Conservation (phyloP, 352 stramenopile species). For the Thraustochytrium striatum region DNA sequence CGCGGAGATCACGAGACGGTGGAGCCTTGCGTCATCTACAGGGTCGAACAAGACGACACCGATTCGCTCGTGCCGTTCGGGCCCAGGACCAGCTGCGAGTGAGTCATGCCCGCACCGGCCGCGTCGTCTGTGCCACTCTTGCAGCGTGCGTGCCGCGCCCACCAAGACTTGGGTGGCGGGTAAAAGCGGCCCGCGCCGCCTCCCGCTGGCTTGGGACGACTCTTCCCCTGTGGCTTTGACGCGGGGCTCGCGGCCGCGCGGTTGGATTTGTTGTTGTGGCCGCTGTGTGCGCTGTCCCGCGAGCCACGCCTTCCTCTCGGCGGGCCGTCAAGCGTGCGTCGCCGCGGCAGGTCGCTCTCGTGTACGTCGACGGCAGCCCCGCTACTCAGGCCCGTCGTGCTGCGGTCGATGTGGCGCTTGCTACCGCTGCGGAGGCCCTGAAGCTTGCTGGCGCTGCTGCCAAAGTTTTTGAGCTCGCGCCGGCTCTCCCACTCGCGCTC, state of each 20-base stretch:
- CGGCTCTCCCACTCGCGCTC: not conserved
- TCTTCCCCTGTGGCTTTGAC: not conserved
- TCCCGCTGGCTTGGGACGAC: not conserved
- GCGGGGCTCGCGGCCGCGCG: not conserved
- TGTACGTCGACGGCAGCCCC: not conserved
- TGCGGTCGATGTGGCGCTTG: not conserved
- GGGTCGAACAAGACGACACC: constrained; percentile 27
- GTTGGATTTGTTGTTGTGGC: not conserved
- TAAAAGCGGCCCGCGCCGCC: not conserved
- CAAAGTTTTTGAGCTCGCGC: too few relatives aligned
- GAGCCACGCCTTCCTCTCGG: too few relatives aligned
- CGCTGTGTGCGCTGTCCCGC: not conserved
- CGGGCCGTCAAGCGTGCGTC: not conserved
- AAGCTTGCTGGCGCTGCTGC: not conserved
- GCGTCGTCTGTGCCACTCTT: not conserved
- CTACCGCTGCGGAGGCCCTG: not conserved
- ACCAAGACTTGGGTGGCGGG: constrained; percentile 18
- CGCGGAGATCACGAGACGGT: not conserved
- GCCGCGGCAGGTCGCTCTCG: not conserved
- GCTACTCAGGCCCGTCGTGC: not conserved
- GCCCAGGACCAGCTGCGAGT: not conserved
- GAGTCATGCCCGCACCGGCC: not conserved
- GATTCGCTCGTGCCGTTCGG: constrained; percentile 8
- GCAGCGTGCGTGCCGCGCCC: constrained; percentile 19
- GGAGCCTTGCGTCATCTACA: not conserved